A percentile compares a stretch with the other conserved stretches of the same genome.
phyloP scores from a whole-genome alignment of 1,284 basidiomycete genomes.

The Pyrrhoderma lamaoense region DNA sequence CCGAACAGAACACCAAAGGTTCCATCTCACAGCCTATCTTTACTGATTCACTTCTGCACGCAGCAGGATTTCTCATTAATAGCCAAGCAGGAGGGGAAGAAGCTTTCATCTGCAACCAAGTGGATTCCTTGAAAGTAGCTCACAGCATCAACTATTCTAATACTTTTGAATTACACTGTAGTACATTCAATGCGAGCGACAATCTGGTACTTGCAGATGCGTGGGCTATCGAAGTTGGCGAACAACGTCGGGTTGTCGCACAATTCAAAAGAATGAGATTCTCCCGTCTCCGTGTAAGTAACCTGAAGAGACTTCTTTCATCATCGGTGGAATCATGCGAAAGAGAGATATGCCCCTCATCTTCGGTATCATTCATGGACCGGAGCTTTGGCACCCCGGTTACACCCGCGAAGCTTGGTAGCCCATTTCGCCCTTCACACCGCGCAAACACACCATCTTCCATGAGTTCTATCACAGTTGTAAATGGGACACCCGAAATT shows the following conservation, averaged over 20 bases:
- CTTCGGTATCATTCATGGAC: background rate
- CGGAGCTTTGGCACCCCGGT: slow-evolving; percentile 1
- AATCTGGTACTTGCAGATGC: slow-evolving; percentile 41
- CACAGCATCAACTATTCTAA: slow-evolving; percentile 33
- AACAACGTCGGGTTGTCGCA: slow-evolving; percentile 39
- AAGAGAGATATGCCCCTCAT: slow-evolving; percentile 1
- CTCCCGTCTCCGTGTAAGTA: slow-evolving; percentile 41
- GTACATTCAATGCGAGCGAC: slow-evolving; percentile 35
- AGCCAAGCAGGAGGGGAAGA: slow-evolving; percentile 41
- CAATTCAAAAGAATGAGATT: slow-evolving; percentile 50
- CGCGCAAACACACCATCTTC: slow-evolving; percentile 8
- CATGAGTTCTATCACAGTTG: slow-evolving; percentile 7
- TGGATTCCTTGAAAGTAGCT: slow-evolving; percentile 42
- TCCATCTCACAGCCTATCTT: slow-evolving; percentile 50
- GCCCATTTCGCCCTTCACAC: slow-evolving; percentile 9
- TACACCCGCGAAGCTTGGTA: slow-evolving; percentile 10
- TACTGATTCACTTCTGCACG: slow-evolving; percentile 58
- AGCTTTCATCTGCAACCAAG: slow-evolving; percentile 54
- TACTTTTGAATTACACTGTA: slow-evolving; percentile 47
- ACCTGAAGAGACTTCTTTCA: slow-evolving; percentile 38
- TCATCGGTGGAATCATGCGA: slow-evolving; percentile 20
- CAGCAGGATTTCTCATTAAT: slow-evolving; percentile 63
- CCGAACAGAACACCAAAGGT: slow-evolving; percentile 26
- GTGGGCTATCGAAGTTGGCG: slow-evolving; percentile 36
- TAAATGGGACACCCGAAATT: slow-evolving; percentile 15